Base-by-base conservation (phyloP, 768 basidiomycete species). In the Tremella fuciformis region DNA sequence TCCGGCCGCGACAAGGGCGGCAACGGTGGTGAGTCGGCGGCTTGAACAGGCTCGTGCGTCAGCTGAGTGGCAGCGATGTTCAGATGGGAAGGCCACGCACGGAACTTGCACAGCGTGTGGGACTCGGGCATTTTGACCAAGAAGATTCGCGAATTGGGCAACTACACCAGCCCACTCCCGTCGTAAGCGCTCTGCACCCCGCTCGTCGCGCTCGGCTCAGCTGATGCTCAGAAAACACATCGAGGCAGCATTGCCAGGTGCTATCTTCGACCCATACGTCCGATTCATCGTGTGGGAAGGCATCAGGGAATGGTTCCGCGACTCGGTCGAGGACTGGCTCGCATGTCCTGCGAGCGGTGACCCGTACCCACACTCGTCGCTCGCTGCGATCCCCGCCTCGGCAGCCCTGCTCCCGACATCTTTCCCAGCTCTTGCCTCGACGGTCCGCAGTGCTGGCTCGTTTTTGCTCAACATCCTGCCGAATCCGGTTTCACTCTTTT, bases 221-320 rank as follows among this genome's bases (percentile, higher is more conserved):
- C 49, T 21, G 18, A n/a, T 50, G 44, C 16, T 51, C 57, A 78
- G 76, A 1, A 80, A 80, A 3, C 81, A 83, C 50, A 81, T 91
- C 51, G 90, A 92, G 67, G 73, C 70, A 24, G 75, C 83, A 11
- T 82, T 96, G 13, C 83, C 84, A 18, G 88, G 86, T 2, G 83
- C 88, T 3, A 91, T 91, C 68, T 94, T 92, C 76, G 88, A 91
- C 77, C 82, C 88, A 0, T 89, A 86, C 76, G 82, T 98, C 59
- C 87, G 94, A 18, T 88, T 86, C 51, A 83, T 97, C 60, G 82
- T 93, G 69, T 85, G 84, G 83, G 90, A 97, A 75, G 92, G 92
- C 49, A 76, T 92, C 24, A 80, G 88, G 26, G 78, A 82, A 42
- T 82, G 83, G 70, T 92, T 87, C 86, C 72, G 79, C 13, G 76